Evolutionary conservation across 176 grass and related monocot species (phyloP).

Genomic region (Ensete ventricosum): DNA sequence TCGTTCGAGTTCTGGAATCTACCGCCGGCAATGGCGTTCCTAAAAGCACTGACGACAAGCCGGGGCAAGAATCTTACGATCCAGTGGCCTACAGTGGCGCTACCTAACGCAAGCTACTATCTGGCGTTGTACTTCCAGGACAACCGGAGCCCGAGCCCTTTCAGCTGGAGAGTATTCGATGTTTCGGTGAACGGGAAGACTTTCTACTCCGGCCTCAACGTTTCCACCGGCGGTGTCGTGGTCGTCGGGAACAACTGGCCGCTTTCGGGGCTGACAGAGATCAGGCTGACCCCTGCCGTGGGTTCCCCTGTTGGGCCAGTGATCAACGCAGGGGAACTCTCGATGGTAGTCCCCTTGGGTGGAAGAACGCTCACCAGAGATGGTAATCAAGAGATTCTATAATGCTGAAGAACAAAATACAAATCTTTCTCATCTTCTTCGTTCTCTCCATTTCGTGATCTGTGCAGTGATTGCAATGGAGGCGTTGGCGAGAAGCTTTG

Average conservation of each 20-base stretch:
- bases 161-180: slow-evolving; percentile 72
- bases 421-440: background rate
- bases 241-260: slow-evolving; percentile 45
- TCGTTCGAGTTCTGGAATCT: slow-evolving; percentile 69
- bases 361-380: slow-evolving; percentile 83
- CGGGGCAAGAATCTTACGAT: slow-evolving; percentile 33
- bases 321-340: slow-evolving; percentile 79
- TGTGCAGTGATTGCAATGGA: slow-evolving; percentile 73
- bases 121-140: slow-evolving; percentile 89
- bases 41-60: slow-evolving; percentile 38
- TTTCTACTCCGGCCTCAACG: slow-evolving; percentile 70
- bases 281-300: slow-evolving; percentile 45
- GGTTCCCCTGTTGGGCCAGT: slow-evolving; percentile 63
- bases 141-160: slow-evolving; percentile 40
- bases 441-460: background rate
- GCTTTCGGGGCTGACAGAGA: slow-evolving; percentile 51
- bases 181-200: slow-evolving; percentile 49
- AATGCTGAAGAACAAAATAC: background rate
- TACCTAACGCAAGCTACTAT: slow-evolving; percentile 71
- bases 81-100: slow-evolving; percentile 49
- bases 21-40: slow-evolving; percentile 51
- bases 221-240: slow-evolving; percentile 52
- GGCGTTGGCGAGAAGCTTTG: slow-evolving; percentile 50
- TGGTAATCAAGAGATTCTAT: slow-evolving; percentile 25
- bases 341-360: slow-evolving; percentile 62